phyloP scores from a whole-genome alignment of 768 basidiomycete genomes.

The Gyrodon lividus region DNA sequence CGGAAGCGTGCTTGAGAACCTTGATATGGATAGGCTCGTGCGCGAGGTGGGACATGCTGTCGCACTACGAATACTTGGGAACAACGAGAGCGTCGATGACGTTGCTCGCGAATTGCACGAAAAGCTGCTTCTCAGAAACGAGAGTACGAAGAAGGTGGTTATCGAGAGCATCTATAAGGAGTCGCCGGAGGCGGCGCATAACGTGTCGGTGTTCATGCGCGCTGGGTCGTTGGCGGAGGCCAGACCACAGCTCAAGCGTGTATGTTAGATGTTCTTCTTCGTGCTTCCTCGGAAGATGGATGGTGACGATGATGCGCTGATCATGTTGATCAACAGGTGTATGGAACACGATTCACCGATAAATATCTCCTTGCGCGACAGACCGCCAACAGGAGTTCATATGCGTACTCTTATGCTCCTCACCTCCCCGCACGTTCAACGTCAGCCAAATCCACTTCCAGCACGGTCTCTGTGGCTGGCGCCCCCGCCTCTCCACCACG shows the following conservation, averaged over 20 bases:
- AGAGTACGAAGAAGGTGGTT: conserved; percentile 95
- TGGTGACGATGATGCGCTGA: conserved; percentile 6
- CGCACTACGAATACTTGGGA: conserved; percentile 86
- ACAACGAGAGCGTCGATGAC: conserved; percentile 95
- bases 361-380: conserved; percentile 84
- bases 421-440: conserved; percentile 44
- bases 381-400: conserved; percentile 48
- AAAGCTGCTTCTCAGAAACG: conserved; percentile 84
- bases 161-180: conserved; percentile 97
- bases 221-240: conserved; percentile 72
- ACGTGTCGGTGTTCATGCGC: conserved; percentile 81
- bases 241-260: conserved; percentile 75
- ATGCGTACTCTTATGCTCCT: conserved; percentile 55
- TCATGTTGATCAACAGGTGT: conserved; percentile 53
- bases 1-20: conserved; percentile 93
- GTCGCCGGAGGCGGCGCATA: conserved; percentile 84
- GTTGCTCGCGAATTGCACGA: conserved; percentile 94
- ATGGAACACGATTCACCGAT: conserved; percentile 95
- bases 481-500: conserved; percentile 67
- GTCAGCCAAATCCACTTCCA: conserved; percentile 36
- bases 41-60: conserved; percentile 93
- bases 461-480: conserved; percentile 20
- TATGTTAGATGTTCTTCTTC: conserved; percentile 33
- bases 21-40: conserved; percentile 97
- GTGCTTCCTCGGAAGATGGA: background rate